Evolutionary conservation across 78 protist species (phyloP).

Genomic region (Polysphondylium violaceum): DNA sequence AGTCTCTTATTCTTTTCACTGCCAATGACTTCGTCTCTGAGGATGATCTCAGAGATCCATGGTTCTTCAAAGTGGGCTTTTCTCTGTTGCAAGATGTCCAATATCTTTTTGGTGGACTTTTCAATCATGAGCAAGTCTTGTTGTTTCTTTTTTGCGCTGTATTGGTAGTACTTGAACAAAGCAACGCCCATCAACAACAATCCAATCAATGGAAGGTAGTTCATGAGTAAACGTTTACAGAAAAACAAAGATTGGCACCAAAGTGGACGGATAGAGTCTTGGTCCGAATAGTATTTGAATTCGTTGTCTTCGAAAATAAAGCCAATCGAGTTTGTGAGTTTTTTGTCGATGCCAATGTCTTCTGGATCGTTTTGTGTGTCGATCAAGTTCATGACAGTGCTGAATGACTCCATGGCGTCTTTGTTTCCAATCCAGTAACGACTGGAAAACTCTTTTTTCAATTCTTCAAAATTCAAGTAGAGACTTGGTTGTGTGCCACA

Average conservation of each 20-base stretch:
- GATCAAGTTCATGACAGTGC: not conserved
- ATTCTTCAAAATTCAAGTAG: conserved; percentile 3
- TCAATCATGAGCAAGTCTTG: conserved; percentile 36
- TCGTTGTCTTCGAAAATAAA: not conserved
- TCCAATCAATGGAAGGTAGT: conserved; percentile 16
- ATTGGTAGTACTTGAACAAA: not conserved
- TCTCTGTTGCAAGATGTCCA: not conserved
- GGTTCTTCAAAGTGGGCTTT: conserved; percentile 37
- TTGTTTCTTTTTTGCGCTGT: not conserved
- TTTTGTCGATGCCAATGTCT: conserved; percentile 9
- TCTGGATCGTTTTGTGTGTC: not conserved
- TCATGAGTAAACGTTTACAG: not conserved
- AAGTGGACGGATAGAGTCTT: conserved; percentile 22
- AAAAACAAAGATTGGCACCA: conserved; percentile 61
- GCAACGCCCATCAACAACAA: not conserved
- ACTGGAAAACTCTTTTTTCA: conserved; percentile 13
- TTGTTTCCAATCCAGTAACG: conserved; percentile 39
- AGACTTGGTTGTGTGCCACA: conserved; percentile 8
- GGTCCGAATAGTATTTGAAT: conserved; percentile 11
- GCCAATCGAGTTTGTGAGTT: not conserved
- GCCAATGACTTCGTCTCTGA: conserved; percentile 52
- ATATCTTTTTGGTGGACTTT: not conserved
- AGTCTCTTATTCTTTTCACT: not conserved
- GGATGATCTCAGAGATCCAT: conserved; percentile 41
- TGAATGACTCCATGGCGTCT: not conserved